Conservation (phyloP, 176 grass and related monocot genomes). For the Dendrocalamus sinicus region DNA sequence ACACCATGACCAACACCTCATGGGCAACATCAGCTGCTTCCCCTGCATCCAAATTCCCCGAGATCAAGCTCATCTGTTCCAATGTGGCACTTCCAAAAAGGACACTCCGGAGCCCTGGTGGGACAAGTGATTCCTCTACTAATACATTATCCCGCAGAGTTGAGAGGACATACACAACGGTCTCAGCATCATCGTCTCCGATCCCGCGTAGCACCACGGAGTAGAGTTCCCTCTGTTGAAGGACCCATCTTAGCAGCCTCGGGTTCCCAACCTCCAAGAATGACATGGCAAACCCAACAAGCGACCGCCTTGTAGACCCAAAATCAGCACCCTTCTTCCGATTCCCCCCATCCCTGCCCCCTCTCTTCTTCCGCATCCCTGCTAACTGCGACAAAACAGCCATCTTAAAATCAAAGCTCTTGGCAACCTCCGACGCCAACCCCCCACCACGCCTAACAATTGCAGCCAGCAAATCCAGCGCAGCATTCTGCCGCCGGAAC, state of each 20-base stretch:
- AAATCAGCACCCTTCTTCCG: conserved; percentile 33
- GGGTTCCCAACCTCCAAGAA: conserved; percentile 85
- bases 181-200: conserved; percentile 72
- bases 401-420: conserved; percentile 88
- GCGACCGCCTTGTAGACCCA: conserved; percentile 58
- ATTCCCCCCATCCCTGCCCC: conserved; percentile 41
- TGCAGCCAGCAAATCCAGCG: conserved; percentile 71
- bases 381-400: conserved; percentile 60
- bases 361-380: conserved; percentile 66
- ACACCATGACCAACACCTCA: conserved; percentile 82
- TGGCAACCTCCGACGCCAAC: conserved; percentile 71
- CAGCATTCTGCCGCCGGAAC: conserved; percentile 61
- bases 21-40: conserved; percentile 68
- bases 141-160: conserved; percentile 73
- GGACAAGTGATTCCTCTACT: conserved; percentile 70
- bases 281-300: conserved; percentile 89
- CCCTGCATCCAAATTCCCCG: conserved; percentile 66
- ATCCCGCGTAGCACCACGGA: conserved; percentile 75
- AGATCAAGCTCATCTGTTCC: conserved; percentile 81
- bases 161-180: conserved; percentile 61
- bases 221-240: conserved; percentile 90
- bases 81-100: conserved; percentile 89
- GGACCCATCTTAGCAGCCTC: conserved; percentile 78
- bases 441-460: conserved; percentile 70
- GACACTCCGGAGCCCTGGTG: conserved; percentile 84